Evolutionary conservation across 495 filamentous ascomycete species (phyloP).

Genomic region (Stereocaulon alpinum): DNA sequence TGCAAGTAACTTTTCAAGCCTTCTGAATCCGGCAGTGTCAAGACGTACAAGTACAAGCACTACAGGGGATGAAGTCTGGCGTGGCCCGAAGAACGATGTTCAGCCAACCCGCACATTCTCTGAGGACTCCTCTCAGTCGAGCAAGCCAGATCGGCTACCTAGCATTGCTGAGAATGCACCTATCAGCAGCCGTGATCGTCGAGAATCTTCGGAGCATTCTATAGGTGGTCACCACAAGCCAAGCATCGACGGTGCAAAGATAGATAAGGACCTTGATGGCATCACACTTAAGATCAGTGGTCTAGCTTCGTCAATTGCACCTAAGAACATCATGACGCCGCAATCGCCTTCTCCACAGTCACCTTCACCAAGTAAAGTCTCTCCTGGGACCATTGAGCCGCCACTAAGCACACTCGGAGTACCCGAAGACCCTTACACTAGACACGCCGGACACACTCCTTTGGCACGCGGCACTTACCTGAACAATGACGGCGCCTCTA

Average conservation of each 20-base stretch:
- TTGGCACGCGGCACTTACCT: constrained; percentile 9
- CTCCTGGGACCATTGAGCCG: neutral
- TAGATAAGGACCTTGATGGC: constrained; percentile 18
- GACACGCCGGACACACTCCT: constrained; percentile 23
- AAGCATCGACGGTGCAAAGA: neutral
- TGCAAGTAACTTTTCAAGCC: constrained; percentile 5
- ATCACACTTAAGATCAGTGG: constrained; percentile 18
- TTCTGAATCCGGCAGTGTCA: neutral
- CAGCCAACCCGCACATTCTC: constrained; percentile 20
- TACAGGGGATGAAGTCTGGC: constrained; percentile 18
- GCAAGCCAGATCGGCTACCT: constrained; percentile 10
- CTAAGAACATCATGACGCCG: constrained; percentile 9
- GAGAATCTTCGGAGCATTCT: constrained; percentile 2
- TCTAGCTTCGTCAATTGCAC: neutral
- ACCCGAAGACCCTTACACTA: constrained; percentile 8
- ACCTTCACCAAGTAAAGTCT: constrained; percentile 8
- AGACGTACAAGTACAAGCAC: constrained; percentile 1
- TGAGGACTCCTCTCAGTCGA: neutral
- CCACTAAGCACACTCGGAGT: neutral
- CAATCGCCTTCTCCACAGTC: constrained; percentile 13
- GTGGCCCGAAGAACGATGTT: constrained; percentile 11
- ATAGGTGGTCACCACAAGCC: neutral
- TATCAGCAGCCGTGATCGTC: neutral
- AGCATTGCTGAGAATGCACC: constrained; percentile 15
- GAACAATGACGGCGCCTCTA: constrained; percentile 11